Conservation (phyloP, 176 grass and related monocot species). For the Bonia amplexicaulis region DNA sequence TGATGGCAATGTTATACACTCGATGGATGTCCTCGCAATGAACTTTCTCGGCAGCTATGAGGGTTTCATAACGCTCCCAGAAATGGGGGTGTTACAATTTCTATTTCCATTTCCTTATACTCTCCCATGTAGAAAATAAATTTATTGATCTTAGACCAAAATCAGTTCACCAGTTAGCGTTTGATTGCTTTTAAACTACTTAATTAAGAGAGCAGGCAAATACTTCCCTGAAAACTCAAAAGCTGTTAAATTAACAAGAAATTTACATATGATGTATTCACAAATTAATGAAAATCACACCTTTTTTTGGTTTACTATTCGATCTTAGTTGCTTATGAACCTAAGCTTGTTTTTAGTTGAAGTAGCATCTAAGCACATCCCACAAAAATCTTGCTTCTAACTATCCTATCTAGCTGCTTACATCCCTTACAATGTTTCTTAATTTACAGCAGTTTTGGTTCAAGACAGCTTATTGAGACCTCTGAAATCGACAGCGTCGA, state of each 20-base stretch:
- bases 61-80: too few species aligned
- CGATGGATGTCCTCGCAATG: too few species aligned
- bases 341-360: neutral
- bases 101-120: neutral
- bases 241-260: neutral
- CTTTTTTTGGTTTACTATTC: neutral
- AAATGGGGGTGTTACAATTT: too few species aligned
- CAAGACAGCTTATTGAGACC: slow-evolving; percentile 60
- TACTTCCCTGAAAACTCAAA: neutral
- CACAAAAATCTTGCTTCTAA: slow-evolving; percentile 15
- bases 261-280: neutral
- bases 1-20: too few species aligned
- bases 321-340: neutral
- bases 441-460: slow-evolving; percentile 9
- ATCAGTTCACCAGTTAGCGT: too few species aligned
- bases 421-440: slow-evolving; percentile 9
- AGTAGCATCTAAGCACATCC: neutral
- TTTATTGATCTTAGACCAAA: neutral
- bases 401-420: neutral
- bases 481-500: slow-evolving; percentile 59
- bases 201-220: neutral
- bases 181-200: neutral
- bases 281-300: neutral
- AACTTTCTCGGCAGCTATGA: too few species aligned
- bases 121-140: neutral